Evolutionary conservation across 176 grass and related monocot genomes (phyloP), one percentile per base, ranked within the genome.

Genomic region (Hyparrhenia diplandra): DNA sequence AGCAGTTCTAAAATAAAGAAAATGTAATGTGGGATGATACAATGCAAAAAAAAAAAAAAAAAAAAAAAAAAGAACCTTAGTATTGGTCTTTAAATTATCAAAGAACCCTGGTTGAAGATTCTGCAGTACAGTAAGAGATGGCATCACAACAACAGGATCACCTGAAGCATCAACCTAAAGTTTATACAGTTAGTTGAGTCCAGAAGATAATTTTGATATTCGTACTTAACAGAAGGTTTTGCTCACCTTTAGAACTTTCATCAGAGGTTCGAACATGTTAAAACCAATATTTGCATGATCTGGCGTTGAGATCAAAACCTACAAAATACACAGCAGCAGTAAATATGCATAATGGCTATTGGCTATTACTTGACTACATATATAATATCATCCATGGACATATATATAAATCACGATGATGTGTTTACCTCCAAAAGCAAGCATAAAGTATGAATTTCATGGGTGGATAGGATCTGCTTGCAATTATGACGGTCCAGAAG

Each of bases 391-490:
- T 7, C 5, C 52, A 70, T 70, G 11, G 7, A 57, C 24, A 82
- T 11, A 64, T 14, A 77, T 1, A 13, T n/a, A 54, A 76, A 39
- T n/a, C 28, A 45, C 57, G 31, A 41, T 63, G 3, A 46, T 16
- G 8, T 24, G 68, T 55, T 47, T 91, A 98, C 95, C 95, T 98
- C 84, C 84, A 98, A 91, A 84, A 98, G 90, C 85, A 95, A 88
- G 75, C 95, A 95, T 59, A 98, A 77, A 29, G 84, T 84, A 32
- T 89, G 73, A n/a, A 89, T 70, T 91, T 98, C 92, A 88, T 84
- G 68, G 35, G 61, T 85, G 21, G 78, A 89, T 30, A 95, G 27
- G n/a, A 74, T 83, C 78, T 82, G 85, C 52, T 71, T 35, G 82
- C 46, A 85, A 82, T 82, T 73, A 72, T 49, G 83, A 27, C 71